Evolutionary conservation across 768 basidiomycete genomes (phyloP), one percentile per base, ranked within the genome.

Genomic region (Naganishia vaughanmartiniae): DNA sequence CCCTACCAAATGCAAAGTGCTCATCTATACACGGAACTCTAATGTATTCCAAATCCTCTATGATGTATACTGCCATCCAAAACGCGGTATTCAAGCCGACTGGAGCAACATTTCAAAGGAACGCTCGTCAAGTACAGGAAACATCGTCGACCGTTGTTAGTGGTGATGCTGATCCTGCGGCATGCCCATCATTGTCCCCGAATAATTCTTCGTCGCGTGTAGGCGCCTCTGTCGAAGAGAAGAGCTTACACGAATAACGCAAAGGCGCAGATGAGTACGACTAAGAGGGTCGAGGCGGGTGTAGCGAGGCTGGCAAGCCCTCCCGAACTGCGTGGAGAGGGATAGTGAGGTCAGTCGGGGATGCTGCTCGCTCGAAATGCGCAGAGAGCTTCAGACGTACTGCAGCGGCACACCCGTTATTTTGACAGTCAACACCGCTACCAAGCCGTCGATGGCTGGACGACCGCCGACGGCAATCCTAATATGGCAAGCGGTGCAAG

Each of bases 341-440:
- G 39, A 31, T 39, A 15, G 30, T 46, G 5, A 45, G 42, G 1
- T 26, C n/a, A 26, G 24, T 24, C 24, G 42, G 15, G 2, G 2
- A 7, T 42, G 2, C 36, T 24, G 42, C 24, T 14, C 42, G 42
- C 36, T 14, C n/a, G 24, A 26, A 12, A 28, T 42, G 19, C 14
- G 24, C 24, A 5, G 0, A 21, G 9, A 11, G 9, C 12, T 1
- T 28, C 42, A 45, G 15, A 42, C 68, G 34, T 51, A 69, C 68
- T 28, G 45, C 21, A 42, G 56, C 4, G 68, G 56, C 9, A 46
- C 33, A 17, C 39, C 68, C 17, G 86, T 84, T 53, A 95, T 88
- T 75, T 85, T 86, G 57, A 93, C 88, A 0, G 87, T 87, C 73
- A 94, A 73, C 1, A 96, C 83, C 0, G 90, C 91, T 4, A 94